phyloP scores from a whole-genome alignment of 495 filamentous ascomycete genomes.

The Talaromyces proteolyticus region DNA sequence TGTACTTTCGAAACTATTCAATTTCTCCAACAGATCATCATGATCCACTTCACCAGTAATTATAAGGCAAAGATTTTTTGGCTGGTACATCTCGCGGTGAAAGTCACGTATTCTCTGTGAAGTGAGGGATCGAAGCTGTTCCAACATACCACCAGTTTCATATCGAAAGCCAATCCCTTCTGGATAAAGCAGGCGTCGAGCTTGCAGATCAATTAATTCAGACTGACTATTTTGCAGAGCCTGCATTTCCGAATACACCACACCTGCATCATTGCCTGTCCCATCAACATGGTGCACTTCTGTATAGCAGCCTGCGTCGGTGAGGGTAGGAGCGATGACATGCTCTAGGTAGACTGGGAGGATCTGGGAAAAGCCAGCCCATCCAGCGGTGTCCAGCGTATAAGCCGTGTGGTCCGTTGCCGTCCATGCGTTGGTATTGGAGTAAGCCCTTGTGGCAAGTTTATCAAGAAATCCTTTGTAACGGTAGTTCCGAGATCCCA shows the following conservation, averaged over 20 bases:
- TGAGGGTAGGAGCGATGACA: conserved; percentile 83
- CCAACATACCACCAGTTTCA: conserved; percentile 97
- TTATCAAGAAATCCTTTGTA: conserved; percentile 96
- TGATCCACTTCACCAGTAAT: conserved; percentile 89
- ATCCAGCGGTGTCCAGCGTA: conserved; percentile 87
- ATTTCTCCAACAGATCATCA: conserved; percentile 64
- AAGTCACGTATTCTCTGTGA: conserved; percentile 86
- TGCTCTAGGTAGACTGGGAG: conserved; percentile 95
- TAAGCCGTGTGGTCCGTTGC: conserved; percentile 93
- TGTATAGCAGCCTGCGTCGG: conserved; percentile 87
- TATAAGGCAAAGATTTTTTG: conserved; percentile 87
- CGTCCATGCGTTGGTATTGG: conserved; percentile 94
- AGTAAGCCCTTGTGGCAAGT: conserved; percentile 87
- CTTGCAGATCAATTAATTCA: conserved; percentile 79
- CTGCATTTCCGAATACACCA: conserved; percentile 99
- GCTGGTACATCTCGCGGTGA: conserved; percentile 97
- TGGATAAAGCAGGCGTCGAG: conserved; percentile 76
- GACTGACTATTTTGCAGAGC: conserved; percentile 76
- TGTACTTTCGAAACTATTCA: conserved; percentile 84
- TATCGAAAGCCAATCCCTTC: conserved; percentile 88
- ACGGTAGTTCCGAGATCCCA: conserved; percentile 90
- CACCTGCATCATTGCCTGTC: conserved; percentile 88
- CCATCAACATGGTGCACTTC: conserved; percentile 97
- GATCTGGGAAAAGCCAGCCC: conserved; percentile 93
- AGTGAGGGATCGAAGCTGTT: conserved; percentile 76